Conservation (phyloP, 805 yeast species). For the Tetrapisispora arboricola region DNA sequence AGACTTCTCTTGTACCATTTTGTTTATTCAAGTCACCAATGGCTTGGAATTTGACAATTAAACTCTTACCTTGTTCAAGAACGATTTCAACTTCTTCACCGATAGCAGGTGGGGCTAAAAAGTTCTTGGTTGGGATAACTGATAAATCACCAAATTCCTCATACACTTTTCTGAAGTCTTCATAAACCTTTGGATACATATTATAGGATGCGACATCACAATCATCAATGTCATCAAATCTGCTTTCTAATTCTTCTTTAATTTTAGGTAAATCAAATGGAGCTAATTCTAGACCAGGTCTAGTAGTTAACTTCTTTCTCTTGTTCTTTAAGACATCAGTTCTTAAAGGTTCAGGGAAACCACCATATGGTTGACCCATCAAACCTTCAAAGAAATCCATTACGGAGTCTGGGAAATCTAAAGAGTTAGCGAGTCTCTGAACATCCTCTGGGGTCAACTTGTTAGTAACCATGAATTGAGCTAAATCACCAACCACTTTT, state of each 20-base stretch:
- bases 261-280: constrained; percentile 73
- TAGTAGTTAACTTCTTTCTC: constrained; percentile 76
- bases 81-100: constrained; percentile 84
- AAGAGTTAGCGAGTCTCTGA: constrained; percentile 70
- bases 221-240: constrained; percentile 76
- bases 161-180: constrained; percentile 62
- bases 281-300: constrained; percentile 87
- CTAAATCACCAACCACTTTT: constrained; percentile 98
- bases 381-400: constrained; percentile 97
- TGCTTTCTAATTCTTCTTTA: constrained; percentile 59
- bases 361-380: constrained; percentile 99
- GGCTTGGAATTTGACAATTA: constrained; percentile 86
- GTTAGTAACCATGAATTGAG: constrained; percentile 99
- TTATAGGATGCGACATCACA: constrained; percentile 88
- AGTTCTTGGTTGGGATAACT: constrained; percentile 85
- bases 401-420: constrained; percentile 98
- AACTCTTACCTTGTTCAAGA: constrained; percentile 89
- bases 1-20: constrained; percentile 91
- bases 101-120: constrained; percentile 76
- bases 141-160: constrained; percentile 87
- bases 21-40: constrained; percentile 77
- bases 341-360: constrained; percentile 99
- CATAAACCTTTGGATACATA: constrained; percentile 98
- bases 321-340: constrained; percentile 82
- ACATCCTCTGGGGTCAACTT: constrained; percentile 82